Evolutionary conservation across 805 yeast species (phyloP), one percentile per base, ranked within the genome.

Genomic region (Yarrowia phangngaensis): DNA sequence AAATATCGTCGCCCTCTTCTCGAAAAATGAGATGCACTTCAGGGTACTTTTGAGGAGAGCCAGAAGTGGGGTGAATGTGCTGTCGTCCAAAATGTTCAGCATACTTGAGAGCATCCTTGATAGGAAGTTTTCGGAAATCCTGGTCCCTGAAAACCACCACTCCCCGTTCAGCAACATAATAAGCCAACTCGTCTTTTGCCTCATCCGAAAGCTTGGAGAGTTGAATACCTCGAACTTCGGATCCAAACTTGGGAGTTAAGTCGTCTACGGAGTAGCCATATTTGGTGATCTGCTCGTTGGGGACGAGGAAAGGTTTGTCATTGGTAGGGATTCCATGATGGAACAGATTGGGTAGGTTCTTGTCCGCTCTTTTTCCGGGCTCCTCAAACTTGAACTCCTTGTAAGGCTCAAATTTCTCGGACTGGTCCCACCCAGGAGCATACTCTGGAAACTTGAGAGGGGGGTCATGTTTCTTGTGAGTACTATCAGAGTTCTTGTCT

Each of bases 41-140:
- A 4, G 84, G 81, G 53, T 66, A 67, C 7, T 68, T 70, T 54
- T 65, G 68, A 22, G 84, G 87, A 12, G 84, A 79, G 16, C 88
- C 87, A 8, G 84, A 76, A 9, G 84, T 79, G 36, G 86, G 85
- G 60, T 83, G 89, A 52, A 80, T 72, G 63, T 83, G 88, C 52
- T 78, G 70, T 26, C 79, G 79, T 24, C 90, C 89, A 60, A 78
- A 83, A 60, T 82, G 75, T 35, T 64, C 65, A 40, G 83, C 85
- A 64, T 70, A 79, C 29, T 80, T 69, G 33, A 61, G 53, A 4
- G 64, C 60, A 51, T 63, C 55, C 24, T 55, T 58, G 46, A 59
- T 54, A 11, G 61, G 54, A 32, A 54, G 55, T 11, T 72, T 68
- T 36, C 77, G 75, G 54, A 83, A 73, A 61, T 83, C 86, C 65